Percentiles rank a stretch among this genome's conserved stretches.
phyloP scores from a whole-genome alignment of 176 grass and related monocot genomes.

The Neostapfia colusana region DNA sequence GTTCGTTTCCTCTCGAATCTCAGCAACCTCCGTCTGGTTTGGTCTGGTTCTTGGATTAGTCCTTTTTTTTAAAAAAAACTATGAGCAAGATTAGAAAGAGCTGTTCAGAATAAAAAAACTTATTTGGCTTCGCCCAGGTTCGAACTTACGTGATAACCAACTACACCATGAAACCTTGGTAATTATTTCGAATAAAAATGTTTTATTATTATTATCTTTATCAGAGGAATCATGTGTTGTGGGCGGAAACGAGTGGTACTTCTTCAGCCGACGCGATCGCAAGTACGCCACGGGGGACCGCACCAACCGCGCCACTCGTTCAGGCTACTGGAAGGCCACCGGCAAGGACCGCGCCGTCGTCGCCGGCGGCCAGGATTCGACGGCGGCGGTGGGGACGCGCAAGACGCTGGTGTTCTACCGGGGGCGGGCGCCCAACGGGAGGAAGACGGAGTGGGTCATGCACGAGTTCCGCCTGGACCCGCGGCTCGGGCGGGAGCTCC shows the following conservation, averaged over 20 bases:
- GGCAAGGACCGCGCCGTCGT: constrained; percentile 55
- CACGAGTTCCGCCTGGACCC: constrained; percentile 61
- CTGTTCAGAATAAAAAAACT: too few relatives aligned
- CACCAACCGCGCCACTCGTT: constrained; percentile 66
- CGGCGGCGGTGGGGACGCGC: constrained; percentile 50
- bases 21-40: too few relatives aligned
- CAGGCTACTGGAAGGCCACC: constrained; percentile 72
- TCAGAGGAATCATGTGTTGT: background rate
- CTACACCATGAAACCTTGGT: constrained; percentile 63
- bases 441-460: constrained; percentile 74
- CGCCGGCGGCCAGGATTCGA: background rate
- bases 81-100: too few relatives aligned
- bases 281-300: constrained; percentile 70
- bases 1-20: background rate
- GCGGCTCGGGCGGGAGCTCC: background rate
- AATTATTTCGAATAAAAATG: too few relatives aligned
- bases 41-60: too few relatives aligned
- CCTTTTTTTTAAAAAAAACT: too few relatives aligned
- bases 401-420: constrained; percentile 82
- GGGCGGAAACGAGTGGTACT: constrained; percentile 62
- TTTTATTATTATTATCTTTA: too few relatives aligned
- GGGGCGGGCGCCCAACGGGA: constrained; percentile 61
- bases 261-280: constrained; percentile 71
- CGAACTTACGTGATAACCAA: constrained; percentile 91
- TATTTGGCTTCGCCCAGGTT: constrained; percentile 59